These are phyloP conservation scores for Arbutus unedo DNA, from an alignment of 148 eudicot species.

Conservation along the genomic window DNA sequence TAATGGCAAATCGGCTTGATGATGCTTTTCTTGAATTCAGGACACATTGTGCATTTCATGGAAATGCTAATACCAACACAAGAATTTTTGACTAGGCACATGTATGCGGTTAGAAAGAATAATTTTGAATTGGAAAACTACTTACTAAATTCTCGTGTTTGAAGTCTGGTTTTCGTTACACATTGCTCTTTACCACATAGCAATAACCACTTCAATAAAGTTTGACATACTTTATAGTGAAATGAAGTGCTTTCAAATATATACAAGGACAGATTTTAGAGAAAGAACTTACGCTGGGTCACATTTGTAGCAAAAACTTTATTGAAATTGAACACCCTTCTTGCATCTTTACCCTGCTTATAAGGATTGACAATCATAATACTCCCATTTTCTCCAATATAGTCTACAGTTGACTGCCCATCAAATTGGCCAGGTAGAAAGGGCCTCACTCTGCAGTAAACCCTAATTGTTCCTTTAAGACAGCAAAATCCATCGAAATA, in stretches of 20 bases:
- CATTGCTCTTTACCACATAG: background rate
- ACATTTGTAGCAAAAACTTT: conserved; percentile 74
- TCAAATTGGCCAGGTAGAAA: conserved; percentile 55
- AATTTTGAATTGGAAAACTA: background rate
- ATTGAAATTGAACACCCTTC: conserved; percentile 72
- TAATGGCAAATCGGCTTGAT: background rate
- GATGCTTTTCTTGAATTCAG: background rate
- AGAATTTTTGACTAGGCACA: too few species aligned
- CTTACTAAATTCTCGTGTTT: background rate
- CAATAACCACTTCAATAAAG: background rate
- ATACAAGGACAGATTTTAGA: background rate
- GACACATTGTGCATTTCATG: background rate
- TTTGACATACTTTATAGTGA: background rate
- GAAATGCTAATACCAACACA: background rate
- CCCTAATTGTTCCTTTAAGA: conserved; percentile 78
- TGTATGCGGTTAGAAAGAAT: too few species aligned
- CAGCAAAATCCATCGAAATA: conserved; percentile 10
- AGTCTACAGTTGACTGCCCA: conserved; percentile 70
- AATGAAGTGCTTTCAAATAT: background rate
- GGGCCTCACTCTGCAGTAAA: conserved; percentile 90
- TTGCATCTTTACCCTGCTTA: conserved; percentile 86
- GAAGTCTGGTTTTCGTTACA: background rate
- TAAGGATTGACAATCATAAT: conserved; percentile 82
- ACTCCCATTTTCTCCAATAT: conserved; percentile 91
- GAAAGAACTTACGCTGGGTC: conserved; percentile 64